phyloP scores from a whole-genome alignment of 164 flowering plant genomes.

The Chimonanthus praecox region DNA sequence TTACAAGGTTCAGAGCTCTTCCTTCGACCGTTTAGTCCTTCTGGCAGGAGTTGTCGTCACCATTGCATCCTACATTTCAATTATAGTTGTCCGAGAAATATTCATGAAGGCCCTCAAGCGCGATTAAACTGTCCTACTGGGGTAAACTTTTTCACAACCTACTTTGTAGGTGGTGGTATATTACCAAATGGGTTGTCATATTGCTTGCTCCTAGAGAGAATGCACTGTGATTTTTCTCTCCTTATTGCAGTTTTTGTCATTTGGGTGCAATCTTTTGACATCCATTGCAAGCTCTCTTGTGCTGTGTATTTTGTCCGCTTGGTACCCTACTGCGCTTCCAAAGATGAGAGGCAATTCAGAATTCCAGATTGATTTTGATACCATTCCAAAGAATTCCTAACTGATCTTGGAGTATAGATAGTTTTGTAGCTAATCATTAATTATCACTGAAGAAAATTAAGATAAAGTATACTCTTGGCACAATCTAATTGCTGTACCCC shows the following conservation, averaged over 20 bases:
- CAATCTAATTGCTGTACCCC: too few relatives aligned
- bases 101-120: constrained; percentile 65
- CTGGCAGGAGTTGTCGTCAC: constrained; percentile 58
- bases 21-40: constrained; percentile 54
- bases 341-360: too few relatives aligned
- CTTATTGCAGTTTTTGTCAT: neutral
- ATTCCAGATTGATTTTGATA: too few relatives aligned
- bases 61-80: constrained; percentile 45
- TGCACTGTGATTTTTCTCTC: neutral
- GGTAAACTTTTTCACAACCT: neutral
- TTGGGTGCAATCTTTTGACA: neutral
- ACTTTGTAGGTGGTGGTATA: neutral
- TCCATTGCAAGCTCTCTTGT: neutral
- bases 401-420: too few relatives aligned
- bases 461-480: too few relatives aligned
- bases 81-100: constrained; percentile 35
- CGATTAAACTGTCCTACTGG: constrained; percentile 33
- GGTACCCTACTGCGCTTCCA: too few relatives aligned
- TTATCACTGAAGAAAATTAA: too few relatives aligned
- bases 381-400: too few relatives aligned
- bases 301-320: too few relatives aligned
- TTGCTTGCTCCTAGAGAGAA: neutral
- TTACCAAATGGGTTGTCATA: neutral
- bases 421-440: too few relatives aligned
- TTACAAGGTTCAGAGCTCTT: constrained; percentile 49